These are phyloP conservation scores for Coprinopsis strossmayeri DNA, from an alignment of 768 basidiomycete species.

Conservation along the genomic window DNA sequence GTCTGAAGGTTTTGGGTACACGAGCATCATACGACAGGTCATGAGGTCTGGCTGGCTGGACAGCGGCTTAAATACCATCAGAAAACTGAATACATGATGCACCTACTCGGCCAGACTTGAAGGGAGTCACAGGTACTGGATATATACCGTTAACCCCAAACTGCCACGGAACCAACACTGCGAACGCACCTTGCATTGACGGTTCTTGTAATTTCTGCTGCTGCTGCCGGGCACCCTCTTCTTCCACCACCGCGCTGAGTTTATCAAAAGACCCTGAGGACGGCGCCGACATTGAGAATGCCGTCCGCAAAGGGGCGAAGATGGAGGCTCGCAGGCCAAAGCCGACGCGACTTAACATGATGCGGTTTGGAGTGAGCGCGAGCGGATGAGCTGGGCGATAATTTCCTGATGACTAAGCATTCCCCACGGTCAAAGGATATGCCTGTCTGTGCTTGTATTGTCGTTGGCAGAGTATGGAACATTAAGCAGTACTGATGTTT, in stretches of 20 bases:
- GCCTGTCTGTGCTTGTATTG: too few species aligned
- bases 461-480: too few species aligned
- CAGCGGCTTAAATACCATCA: background rate
- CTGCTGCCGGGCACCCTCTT: background rate
- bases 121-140: background rate
- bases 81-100: background rate
- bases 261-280: too few species aligned
- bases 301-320: background rate
- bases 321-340: background rate
- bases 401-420: conserved; percentile 5
- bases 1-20: conserved; percentile 1
- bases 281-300: background rate
- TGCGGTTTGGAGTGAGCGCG: background rate
- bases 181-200: too few species aligned
- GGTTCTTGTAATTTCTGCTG: too few species aligned
- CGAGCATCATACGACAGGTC: conserved; percentile 25
- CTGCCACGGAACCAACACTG: too few species aligned
- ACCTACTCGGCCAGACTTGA: conserved; percentile 4
- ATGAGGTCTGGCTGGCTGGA: conserved; percentile 15
- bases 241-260: too few species aligned
- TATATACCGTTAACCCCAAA: background rate
- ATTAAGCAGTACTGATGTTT: too few species aligned
- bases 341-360: conserved; percentile 5
- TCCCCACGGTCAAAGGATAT: background rate
- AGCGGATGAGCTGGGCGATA: background rate